Base-by-base conservation (phyloP, 2,329 filamentous ascomycete genomes). In the Fusarium austroafricanum region DNA sequence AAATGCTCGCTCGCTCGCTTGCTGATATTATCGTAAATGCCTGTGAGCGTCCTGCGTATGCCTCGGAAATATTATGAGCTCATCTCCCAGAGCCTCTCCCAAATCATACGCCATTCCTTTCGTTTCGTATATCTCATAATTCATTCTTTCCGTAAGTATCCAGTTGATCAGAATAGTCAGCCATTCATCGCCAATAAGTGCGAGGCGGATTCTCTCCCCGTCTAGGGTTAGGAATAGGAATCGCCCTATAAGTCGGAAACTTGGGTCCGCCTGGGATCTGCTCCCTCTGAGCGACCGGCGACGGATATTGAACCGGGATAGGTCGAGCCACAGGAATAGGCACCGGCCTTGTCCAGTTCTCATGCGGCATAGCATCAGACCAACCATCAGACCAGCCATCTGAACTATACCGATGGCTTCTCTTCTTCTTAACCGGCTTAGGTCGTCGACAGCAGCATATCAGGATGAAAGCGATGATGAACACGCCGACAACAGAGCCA, bases 401-500 rank as follows among this genome's bases (percentile, higher is more conserved):
- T 1, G 56, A 65, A n/a, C 69, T 73, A 44, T 53, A 46, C 0
- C 67, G 61, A 18, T 63, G 46, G 38, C 60, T 53, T 10, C 55
- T 46, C 15, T 40, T 23, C 10, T 29, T 50, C 11, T 54, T 61
- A 0, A 60, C 42, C 10, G 54, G 61, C 1, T 39, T 59, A 18
- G 59, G 59, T 20, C 75, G 55, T 37, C 61, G 65, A 29, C 72
- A 67, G 71, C 78, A 82, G 47, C 72, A 76, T 52, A 78, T 70
- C 38, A 75, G 56, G 17, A 81, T 26, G 29, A 81, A 53, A 29
- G 77, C 50, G 21, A 81, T 60, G 23, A 79, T 47, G n/a, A 79
- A 75, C n/a, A 78, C 67, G 3, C 76, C 81, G 12, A 80, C 71
- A 3, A 83, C 61, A 33, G 76, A 76, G 28, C 81, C 81, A 3